Conservation (phyloP, 2,329 filamentous ascomycete genomes). For the Fusarium lyarnte region DNA sequence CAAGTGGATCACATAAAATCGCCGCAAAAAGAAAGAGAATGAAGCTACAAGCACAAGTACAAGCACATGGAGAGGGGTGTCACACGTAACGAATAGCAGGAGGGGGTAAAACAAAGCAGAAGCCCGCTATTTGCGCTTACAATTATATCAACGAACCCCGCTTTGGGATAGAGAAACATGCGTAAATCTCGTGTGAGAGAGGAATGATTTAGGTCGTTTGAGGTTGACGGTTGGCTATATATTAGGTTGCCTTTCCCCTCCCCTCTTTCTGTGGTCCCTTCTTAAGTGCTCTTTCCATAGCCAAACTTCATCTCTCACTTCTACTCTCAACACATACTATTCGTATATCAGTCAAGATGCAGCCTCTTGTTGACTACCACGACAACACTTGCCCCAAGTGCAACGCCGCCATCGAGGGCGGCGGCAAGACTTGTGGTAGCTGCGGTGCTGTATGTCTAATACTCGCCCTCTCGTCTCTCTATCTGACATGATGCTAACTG, state of each 20-base stretch:
- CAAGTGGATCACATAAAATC: neutral
- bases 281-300: neutral
- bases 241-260: neutral
- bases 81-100: constrained; percentile 34
- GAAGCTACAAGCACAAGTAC: neutral
- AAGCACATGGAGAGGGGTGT: constrained; percentile 3
- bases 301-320: neutral
- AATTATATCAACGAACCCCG: constrained; percentile 18
- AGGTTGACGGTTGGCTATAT: constrained; percentile 10
- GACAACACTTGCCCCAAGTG: constrained; percentile 65
- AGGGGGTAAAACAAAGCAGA: constrained; percentile 36
- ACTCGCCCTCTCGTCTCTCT: neutral
- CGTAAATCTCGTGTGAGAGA: constrained; percentile 28
- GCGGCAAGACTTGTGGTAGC: constrained; percentile 62
- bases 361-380: constrained; percentile 50
- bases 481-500: constrained; percentile 2
- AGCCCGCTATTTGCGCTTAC: constrained; percentile 30
- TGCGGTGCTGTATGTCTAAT: constrained; percentile 65
- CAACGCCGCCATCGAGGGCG: constrained; percentile 56
- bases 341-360: constrained; percentile 37
- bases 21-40: neutral
- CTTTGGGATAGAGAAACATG: constrained; percentile 14
- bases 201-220: constrained; percentile 6
- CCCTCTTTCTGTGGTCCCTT: neutral
- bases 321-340: neutral